Conservation (phyloP, 2,329 filamentous ascomycete genomes). For the Zopfia rhizophila region DNA sequence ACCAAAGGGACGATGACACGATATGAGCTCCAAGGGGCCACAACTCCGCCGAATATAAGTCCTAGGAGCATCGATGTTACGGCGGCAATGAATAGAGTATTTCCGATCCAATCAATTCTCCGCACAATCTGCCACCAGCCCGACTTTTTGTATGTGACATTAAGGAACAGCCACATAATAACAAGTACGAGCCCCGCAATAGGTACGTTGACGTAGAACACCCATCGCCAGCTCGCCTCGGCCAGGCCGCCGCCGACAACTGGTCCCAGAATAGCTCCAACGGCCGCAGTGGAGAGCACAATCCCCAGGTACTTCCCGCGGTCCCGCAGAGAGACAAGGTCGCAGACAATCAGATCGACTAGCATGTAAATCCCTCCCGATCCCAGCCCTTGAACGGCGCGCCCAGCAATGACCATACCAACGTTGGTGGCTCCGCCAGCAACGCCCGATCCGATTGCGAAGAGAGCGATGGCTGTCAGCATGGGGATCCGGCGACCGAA, state of each 20-base stretch:
- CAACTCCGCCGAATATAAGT: slow-evolving; percentile 54
- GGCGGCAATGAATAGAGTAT: slow-evolving; percentile 51
- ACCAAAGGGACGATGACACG: slow-evolving; percentile 56
- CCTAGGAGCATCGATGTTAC: slow-evolving; percentile 52
- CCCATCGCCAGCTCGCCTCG: slow-evolving; percentile 52
- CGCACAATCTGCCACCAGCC: slow-evolving; percentile 8
- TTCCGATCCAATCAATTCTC: slow-evolving; percentile 54
- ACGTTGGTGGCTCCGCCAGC: slow-evolving; percentile 58
- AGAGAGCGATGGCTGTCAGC: slow-evolving; percentile 51
- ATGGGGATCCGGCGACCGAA: slow-evolving; percentile 57
- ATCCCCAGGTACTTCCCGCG: slow-evolving; percentile 51
- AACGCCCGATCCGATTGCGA: slow-evolving; percentile 63
- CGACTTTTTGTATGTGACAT: slow-evolving; percentile 47
- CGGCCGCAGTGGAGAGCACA: slow-evolving; percentile 16
- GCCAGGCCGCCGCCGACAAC: slow-evolving; percentile 27
- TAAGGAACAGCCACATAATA: slow-evolving; percentile 38
- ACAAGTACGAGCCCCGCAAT: slow-evolving; percentile 28
- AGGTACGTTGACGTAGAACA: slow-evolving; percentile 52
- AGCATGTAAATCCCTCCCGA: slow-evolving; percentile 56
- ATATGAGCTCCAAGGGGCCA: slow-evolving; percentile 54
- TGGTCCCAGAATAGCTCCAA: slow-evolving; percentile 25
- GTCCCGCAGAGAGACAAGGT: slow-evolving; percentile 59
- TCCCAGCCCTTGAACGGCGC: slow-evolving; percentile 63
- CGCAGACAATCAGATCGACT: slow-evolving; percentile 59
- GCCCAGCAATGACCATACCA: slow-evolving; percentile 62